Evolutionary conservation across 768 basidiomycete species (phyloP).

Genomic region (Kwoniella pini): DNA sequence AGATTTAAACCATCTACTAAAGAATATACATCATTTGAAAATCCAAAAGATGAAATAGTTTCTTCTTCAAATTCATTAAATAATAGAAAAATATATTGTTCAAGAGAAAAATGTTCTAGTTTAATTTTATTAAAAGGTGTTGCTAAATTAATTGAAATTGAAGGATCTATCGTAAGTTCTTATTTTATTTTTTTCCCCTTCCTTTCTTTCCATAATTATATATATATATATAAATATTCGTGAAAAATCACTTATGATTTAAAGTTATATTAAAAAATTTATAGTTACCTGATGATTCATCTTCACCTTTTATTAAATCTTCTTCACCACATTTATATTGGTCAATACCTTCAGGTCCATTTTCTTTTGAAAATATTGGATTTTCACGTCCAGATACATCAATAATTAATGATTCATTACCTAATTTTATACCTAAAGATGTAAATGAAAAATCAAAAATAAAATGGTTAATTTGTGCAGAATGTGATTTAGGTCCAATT

Average conservation of each 20-base stretch:
- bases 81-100: conserved; percentile 47
- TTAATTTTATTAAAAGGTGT: conserved; percentile 43
- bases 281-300: conserved; percentile 39
- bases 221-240: not conserved
- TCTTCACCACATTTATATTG: conserved; percentile 27
- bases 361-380: conserved; percentile 55
- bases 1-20: conserved; percentile 24
- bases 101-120: conserved; percentile 50
- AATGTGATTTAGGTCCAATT: conserved; percentile 55
- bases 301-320: conserved; percentile 36
- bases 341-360: conserved; percentile 47
- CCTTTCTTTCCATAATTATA: not conserved
- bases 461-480: conserved; percentile 55
- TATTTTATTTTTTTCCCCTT: not conserved
- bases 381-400: conserved; percentile 43
- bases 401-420: conserved; percentile 6
- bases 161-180: conserved; percentile 34
- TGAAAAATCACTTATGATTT: not conserved
- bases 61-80: not conserved
- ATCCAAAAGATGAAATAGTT: conserved; percentile 9
- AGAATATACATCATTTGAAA: not conserved
- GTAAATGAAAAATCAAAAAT: conserved; percentile 9
- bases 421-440: not conserved
- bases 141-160: conserved; percentile 32
- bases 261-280: not conserved